Evolutionary conservation across 1,284 basidiomycete genomes (phyloP), one percentile per base, ranked within the genome.

Genomic region (Tylopilus sp.): DNA sequence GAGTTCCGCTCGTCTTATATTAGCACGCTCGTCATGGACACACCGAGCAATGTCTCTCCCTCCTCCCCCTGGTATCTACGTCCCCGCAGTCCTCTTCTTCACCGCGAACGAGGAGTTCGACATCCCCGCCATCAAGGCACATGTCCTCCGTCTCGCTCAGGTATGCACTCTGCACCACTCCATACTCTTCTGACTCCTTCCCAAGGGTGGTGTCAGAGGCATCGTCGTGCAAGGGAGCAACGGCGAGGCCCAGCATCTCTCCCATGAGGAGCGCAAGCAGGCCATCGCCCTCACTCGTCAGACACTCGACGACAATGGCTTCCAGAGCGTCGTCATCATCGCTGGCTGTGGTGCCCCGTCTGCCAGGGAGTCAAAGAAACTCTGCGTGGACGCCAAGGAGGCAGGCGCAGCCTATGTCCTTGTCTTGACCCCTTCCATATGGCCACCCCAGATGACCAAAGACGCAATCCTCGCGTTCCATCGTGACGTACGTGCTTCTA

Each of bases 301-400:
- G 61, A 94, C 92, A 0, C 86, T 97, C 29, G 89, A 96, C 76
- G 83, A 86, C 61, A 89, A 91, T 65, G 91, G 91, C 1, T 92
- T 93, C 75, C 74, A 86, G 55, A 80, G 91, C 52, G 84, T 89
- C 36, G 81, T 93, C 15, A 86, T 98, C 57, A 90, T 97, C 65
- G 95, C 92, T 13, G 96, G 95, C 1, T 96, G 95, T 2, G 95
- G 95, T 6, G 91, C 90, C 3, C 90, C 89, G 64, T 95, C 93
- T 1, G 92, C 94, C 0, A 84, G 89, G 24, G 95, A 96, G 77
- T 95, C 95, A 32, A 93, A 94, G 77, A 86, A 91, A 75, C 84
- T 97, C 51, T 92, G 91, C 70, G 76, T 81, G 29, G 93, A 96
- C 72, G 95, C 95, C 4, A 89, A 88, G 55, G 90, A 90, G 22